These are phyloP conservation scores for Rhytidhysteron rufulum DNA, from an alignment of 2,329 filamentous ascomycete genomes.

Conservation along the genomic window DNA sequence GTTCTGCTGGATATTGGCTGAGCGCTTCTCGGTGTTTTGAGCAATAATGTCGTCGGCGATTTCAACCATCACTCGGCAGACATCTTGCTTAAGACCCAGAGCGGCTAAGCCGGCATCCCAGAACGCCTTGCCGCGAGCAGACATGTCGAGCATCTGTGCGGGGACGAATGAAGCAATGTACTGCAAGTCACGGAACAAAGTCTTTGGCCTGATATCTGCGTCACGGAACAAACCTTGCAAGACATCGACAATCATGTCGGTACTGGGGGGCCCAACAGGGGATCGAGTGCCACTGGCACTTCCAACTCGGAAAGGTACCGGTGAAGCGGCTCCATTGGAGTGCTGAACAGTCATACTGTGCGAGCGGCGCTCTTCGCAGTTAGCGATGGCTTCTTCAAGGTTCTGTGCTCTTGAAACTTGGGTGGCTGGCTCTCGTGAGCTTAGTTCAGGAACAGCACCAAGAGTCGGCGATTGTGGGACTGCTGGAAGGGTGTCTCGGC, in stretches of 20 bases:
- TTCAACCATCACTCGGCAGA: conserved; percentile 79
- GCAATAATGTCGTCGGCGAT: conserved; percentile 66
- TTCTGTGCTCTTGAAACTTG: conserved; percentile 42
- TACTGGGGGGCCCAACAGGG: conserved; percentile 36
- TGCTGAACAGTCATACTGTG: conserved; percentile 47
- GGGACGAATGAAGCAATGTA: conserved; percentile 60
- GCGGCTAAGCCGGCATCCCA: conserved; percentile 87
- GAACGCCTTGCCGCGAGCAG: conserved; percentile 70
- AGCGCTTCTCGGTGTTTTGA: conserved; percentile 64
- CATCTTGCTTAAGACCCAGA: conserved; percentile 80
- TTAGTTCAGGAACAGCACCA: conserved; percentile 41
- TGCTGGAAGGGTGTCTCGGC: conserved; percentile 37
- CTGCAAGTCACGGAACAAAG: conserved; percentile 48
- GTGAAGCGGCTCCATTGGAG: conserved; percentile 32
- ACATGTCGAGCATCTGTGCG: conserved; percentile 54
- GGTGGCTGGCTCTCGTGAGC: conserved; percentile 41
- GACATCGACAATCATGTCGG: conserved; percentile 42
- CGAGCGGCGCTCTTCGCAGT: conserved; percentile 64
- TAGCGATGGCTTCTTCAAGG: conserved; percentile 66
- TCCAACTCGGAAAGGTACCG: conserved; percentile 29
- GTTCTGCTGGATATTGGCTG: conserved; percentile 29
- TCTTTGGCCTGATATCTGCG: conserved; percentile 41
- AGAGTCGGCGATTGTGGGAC: conserved; percentile 44
- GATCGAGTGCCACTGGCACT: conserved; percentile 28
- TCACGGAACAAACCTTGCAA: conserved; percentile 44